Base-by-base conservation (phyloP, 2,329 filamentous ascomycete genomes). In the Penicillium crustosum region DNA sequence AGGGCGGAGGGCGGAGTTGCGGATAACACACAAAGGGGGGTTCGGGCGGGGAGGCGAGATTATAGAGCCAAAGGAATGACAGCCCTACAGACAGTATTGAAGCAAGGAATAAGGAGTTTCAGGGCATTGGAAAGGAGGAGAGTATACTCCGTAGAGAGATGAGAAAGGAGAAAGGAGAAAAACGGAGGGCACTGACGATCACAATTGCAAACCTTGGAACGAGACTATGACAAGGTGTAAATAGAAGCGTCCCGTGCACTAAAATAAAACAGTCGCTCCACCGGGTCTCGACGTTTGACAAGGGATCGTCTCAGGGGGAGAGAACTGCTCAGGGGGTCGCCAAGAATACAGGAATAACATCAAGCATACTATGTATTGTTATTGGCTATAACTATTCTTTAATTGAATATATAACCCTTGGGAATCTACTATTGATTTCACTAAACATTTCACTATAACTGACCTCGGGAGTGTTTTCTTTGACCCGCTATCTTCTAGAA, bases 11-110 rank as follows among this genome's bases (percentile, higher is more conserved):
- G 45, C 27, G 49, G 39, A 23, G 23, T 50, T 50, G 21, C 17
- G 31, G 33, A 57, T 33, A 33, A 49, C 17, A 53, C 33, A 39
- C 19, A 33, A 47, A 42, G 27, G 31, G 51, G n/a, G 27, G 21
- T 48, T 53, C 31, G 58, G 60, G 61, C 53, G 61, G 59, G 51
- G 48, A 53, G 59, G 57, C 55, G 41, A 51, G 59, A 19, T 12
- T 8, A 41, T 25, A 50, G 64, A 60, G 59, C 57, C 61, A 63
- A 68, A 66, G 61, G 66, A 68, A 64, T 61, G 66, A 68, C 64
- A 67, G 66, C 66, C 66, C 65, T 61, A 51, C 41, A 52, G 33
- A 56, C 25, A 48, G 49, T 29, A 36, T 45, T 12, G 50, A 45
- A 41, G 25, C 7, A 50, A 36, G 29, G 10, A 35, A 44, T 6